Evolutionary conservation across 257 asterid genomes (phyloP).

Genomic region (Leonotis leonurus): DNA sequence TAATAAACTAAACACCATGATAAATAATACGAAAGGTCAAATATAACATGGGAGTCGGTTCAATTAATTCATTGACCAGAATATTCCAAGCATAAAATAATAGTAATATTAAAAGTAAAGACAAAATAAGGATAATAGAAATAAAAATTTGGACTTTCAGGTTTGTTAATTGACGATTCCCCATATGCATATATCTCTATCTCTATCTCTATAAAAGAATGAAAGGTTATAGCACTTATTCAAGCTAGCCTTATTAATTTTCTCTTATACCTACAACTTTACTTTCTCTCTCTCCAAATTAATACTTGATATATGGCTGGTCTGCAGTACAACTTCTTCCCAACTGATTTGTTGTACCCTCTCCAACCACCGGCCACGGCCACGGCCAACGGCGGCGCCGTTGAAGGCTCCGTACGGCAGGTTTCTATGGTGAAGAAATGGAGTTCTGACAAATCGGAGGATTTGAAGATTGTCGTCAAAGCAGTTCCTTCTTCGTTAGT

Average conservation of each 20-base stretch:
- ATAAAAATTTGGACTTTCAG: background rate
- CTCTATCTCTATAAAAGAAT: slow-evolving; percentile 22
- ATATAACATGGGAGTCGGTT: background rate
- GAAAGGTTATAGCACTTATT: slow-evolving; percentile 4
- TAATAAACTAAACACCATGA: background rate
- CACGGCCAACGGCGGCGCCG: slow-evolving; percentile 13
- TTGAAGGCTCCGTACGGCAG: slow-evolving; percentile 3
- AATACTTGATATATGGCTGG: slow-evolving; percentile 27
- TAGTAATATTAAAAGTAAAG: background rate
- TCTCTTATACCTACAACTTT: too few species aligned
- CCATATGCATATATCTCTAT: background rate
- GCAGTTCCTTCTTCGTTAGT: slow-evolving; percentile 18
- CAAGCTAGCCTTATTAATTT: too few species aligned
- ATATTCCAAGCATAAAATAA: slow-evolving; percentile 12
- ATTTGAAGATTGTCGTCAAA: slow-evolving; percentile 19
- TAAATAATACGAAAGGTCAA: background rate
- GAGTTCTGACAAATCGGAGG: slow-evolving; percentile 14
- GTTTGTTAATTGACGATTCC: background rate
- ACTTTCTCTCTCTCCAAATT: background rate
- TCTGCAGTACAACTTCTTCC: slow-evolving; percentile 30
- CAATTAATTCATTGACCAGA: background rate
- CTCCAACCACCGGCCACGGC: slow-evolving; percentile 24
- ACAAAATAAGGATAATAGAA: background rate
- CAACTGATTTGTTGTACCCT: slow-evolving; percentile 30
- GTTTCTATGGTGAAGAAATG: slow-evolving; percentile 19